Evolutionary conservation across 306 rosid genomes (phyloP), one percentile per base, ranked within the genome.

Genomic region (Rubus parviflorus): DNA sequence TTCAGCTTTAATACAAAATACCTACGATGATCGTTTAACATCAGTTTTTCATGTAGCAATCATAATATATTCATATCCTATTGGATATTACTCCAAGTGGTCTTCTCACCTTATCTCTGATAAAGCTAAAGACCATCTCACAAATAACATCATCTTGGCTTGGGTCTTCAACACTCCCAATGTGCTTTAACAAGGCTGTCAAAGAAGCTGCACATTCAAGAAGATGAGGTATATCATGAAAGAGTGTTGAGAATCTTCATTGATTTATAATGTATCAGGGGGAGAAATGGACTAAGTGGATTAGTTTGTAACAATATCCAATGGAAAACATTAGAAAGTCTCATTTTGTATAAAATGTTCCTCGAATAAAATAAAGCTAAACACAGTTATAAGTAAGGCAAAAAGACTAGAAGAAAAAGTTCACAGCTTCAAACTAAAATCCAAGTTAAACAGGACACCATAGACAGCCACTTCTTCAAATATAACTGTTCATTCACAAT

Each of bases 141-240:
- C 96, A 97, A 51, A 90, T 87, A 78, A 56, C 81, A 62, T 90
- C 97, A 78, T 89, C 93, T 0, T 90, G 63, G 76, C 87, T 91
- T 62, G 87, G 94, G 79, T 90, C 98, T 76, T 87, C 97, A 79
- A 80, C 89, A 80, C 89, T 86, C 43, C 89, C 93, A 82, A 90
- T 81, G 83, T 92, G 97, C 93, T 94, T 94, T 83, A 94, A 94
- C 84, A 94, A 87, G 49, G 93, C 89, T 22, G 98, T 84, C 96
- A 94, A 83, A 15, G 97, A 94, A 85, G 90, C 97, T 94, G 85
- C 89, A 85, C 51, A 53, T 86, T 79, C 82, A 83, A 86, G 54
- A 77, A 57, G 43, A 63, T 47, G 35, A 40, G 11, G 9, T 15
- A 22, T 13, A 11, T 35, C 38, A 56, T 11, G 35, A 73, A 42